Evolutionary conservation across 2,329 filamentous ascomycete genomes (phyloP).

Genomic region (Drechslerella dactyloides): DNA sequence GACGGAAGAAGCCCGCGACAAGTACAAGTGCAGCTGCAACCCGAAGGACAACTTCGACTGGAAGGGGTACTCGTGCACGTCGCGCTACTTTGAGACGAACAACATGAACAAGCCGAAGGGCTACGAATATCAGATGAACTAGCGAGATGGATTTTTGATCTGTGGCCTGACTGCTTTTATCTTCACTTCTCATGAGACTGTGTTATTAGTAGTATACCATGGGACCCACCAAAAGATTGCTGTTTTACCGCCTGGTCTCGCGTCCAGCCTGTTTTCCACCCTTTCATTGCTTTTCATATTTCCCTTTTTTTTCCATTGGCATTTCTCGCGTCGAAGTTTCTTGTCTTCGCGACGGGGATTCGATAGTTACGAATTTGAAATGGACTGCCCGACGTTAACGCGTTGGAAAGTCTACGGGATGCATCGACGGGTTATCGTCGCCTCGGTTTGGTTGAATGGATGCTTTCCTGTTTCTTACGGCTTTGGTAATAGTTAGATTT

Average conservation of each 20-base stretch:
- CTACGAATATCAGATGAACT: conserved; percentile 70
- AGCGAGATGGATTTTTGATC: conserved; percentile 1
- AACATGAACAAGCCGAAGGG: conserved; percentile 81
- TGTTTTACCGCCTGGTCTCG: not conserved
- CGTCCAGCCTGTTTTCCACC: not conserved
- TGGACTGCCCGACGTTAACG: too few relatives aligned
- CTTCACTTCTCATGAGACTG: conserved; percentile 1
- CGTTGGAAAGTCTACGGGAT: not conserved
- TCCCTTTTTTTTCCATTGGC: too few relatives aligned
- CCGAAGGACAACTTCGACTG: conserved; percentile 98
- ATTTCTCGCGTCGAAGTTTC: too few relatives aligned
- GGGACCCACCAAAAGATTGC: too few relatives aligned
- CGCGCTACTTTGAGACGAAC: conserved; percentile 83
- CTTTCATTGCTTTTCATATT: not conserved
- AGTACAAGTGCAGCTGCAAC: conserved; percentile 92
- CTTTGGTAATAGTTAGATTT: not conserved
- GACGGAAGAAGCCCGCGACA: conserved; percentile 78
- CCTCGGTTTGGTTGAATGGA: not conserved
- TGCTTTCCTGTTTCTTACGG: not conserved
- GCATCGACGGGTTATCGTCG: too few relatives aligned
- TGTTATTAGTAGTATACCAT: conserved; percentile 3
- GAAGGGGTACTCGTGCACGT: conserved; percentile 77
- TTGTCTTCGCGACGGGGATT: too few relatives aligned
- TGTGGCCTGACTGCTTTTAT: not conserved
- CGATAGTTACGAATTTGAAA: too few relatives aligned